Evolutionary conservation across 176 grass and related monocot genomes (phyloP).

Genomic region (Paspalum notatum): DNA sequence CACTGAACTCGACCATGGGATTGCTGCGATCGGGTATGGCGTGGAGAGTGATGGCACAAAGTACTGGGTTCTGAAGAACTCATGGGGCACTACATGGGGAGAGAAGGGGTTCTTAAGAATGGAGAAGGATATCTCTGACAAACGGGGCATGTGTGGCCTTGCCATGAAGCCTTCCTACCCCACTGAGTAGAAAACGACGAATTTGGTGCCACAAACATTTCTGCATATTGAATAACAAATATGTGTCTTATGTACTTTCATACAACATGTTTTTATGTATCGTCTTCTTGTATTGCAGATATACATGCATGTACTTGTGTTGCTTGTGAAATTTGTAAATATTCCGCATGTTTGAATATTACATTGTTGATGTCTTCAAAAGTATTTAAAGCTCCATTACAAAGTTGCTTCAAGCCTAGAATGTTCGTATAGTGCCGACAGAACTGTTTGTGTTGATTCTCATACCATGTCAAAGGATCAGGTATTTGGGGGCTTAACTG

Average conservation of each 20-base stretch:
- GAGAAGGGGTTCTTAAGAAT: conserved; percentile 41
- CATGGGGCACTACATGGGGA: conserved; percentile 41
- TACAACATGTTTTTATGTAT: too few species aligned
- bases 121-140: conserved; percentile 42
- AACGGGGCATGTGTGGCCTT: conserved; percentile 39
- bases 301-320: too few species aligned
- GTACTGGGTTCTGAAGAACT: conserved; percentile 58
- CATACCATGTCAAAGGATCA: too few species aligned
- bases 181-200: conserved; percentile 19
- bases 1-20: conserved; percentile 49
- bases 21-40: conserved; percentile 50
- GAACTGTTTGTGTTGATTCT: too few species aligned
- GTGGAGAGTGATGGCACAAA: conserved; percentile 45
- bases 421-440: neutral
- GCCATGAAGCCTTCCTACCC: conserved; percentile 53
- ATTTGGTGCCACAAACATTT: neutral
- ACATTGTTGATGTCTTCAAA: neutral
- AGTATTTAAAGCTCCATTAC: neutral
- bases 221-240: neutral
- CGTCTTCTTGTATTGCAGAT: too few species aligned
- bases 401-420: neutral
- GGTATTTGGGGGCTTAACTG: too few species aligned
- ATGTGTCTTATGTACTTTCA: neutral
- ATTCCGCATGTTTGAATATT: neutral
- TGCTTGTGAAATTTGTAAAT: too few species aligned